Evolutionary conservation across 75 land plant genomes (phyloP).

Genomic region (Selaginella tamariscina): DNA sequence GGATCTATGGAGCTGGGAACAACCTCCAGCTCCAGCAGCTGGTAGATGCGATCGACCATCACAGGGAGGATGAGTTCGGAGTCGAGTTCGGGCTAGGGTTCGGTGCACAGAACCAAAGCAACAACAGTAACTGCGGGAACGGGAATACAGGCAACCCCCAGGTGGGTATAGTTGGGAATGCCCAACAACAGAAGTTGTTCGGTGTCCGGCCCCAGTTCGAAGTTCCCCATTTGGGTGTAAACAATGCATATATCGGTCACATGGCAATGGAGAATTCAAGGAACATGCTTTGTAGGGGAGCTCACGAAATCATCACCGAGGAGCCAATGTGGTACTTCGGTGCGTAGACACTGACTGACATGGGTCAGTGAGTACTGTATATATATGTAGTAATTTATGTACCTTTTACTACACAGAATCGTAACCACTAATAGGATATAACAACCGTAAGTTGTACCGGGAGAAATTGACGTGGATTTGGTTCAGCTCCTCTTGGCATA

Average conservation of each 20-base stretch:
- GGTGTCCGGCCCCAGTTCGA: neutral
- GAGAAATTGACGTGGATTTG: too few species aligned
- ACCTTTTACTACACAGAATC: too few species aligned
- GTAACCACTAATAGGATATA: too few species aligned
- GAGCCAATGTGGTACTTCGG: constrained; percentile 35
- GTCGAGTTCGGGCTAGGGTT: neutral
- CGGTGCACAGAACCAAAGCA: neutral
- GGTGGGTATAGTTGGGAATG: neutral
- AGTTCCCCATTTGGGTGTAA: constrained; percentile 1
- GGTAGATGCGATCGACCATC: neutral
- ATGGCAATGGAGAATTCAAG: constrained; percentile 24
- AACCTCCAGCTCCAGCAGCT: constrained; percentile 4
- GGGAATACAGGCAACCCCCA: neutral
- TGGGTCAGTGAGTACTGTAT: too few species aligned
- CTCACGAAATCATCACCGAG: constrained; percentile 18
- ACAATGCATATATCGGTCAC: constrained; percentile 16
- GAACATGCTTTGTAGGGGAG: constrained; percentile 13
- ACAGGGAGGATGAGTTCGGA: neutral
- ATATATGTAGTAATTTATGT: too few species aligned
- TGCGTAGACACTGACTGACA: too few species aligned
- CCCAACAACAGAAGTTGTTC: neutral
- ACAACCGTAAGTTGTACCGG: too few species aligned
- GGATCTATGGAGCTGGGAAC: neutral
- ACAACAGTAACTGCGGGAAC: neutral
- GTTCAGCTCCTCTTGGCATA: too few species aligned